These are phyloP conservation scores for Phytophthora macrochlamydospora DNA, from an alignment of 352 stramenopile species.

Conservation along the genomic window DNA sequence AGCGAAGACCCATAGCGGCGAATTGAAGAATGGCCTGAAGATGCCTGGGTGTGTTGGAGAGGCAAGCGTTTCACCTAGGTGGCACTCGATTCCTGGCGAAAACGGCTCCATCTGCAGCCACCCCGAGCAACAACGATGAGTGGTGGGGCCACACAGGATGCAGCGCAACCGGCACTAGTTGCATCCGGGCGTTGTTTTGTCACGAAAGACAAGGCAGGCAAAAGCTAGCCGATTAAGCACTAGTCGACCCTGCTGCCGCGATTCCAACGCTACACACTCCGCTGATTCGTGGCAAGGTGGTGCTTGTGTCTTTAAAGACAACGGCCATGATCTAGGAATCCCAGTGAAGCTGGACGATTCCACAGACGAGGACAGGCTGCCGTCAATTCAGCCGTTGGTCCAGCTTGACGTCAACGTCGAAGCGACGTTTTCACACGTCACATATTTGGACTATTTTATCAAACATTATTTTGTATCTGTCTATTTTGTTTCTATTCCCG, in stretches of 20 bases:
- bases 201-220: not conserved
- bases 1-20: slow-evolving; percentile 9
- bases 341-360: too few species aligned
- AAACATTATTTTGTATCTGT: not conserved
- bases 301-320: not conserved
- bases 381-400: too few species aligned
- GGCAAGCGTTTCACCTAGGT: slow-evolving; percentile 16
- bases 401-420: too few species aligned
- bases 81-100: not conserved
- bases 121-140: not conserved
- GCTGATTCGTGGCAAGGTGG: not conserved
- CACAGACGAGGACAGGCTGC: too few species aligned
- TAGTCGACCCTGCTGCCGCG: not conserved
- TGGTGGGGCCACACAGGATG: not conserved
- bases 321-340: not conserved
- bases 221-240: too few species aligned
- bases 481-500: not conserved
- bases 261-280: not conserved
- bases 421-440: too few species aligned
- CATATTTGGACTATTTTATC: too few species aligned
- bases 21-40: slow-evolving; percentile 26
- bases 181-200: not conserved
- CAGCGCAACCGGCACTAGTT: not conserved
- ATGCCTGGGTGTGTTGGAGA: not conserved
- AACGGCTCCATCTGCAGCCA: not conserved